These are phyloP conservation scores for Phenoliferia sp. DNA, from an alignment of 1,284 basidiomycete genomes.

Conservation along the genomic window DNA sequence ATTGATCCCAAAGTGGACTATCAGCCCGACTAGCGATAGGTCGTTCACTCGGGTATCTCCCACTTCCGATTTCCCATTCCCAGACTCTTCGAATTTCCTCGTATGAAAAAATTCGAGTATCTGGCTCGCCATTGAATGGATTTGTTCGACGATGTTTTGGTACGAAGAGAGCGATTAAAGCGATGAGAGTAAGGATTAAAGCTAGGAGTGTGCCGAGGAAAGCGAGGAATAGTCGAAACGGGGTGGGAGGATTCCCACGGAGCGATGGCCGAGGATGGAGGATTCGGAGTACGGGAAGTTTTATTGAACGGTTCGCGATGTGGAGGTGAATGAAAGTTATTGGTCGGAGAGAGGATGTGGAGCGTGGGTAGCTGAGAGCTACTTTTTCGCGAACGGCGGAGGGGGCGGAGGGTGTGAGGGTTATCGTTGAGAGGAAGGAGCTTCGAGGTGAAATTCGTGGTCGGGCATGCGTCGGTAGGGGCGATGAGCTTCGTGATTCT, in stretches of 20 bases:
- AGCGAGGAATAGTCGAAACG: not conserved
- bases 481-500: no score
- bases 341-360: not conserved
- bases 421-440: no score
- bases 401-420: not conserved
- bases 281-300: not conserved
- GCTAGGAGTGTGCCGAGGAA: not conserved
- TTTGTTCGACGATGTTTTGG: not conserved
- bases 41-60: conserved; percentile 80
- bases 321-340: not conserved
- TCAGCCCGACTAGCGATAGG: no score
- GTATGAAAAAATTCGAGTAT: conserved; percentile 65
- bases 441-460: no score
- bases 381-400: not conserved
- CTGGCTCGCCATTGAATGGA: not conserved
- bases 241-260: not conserved
- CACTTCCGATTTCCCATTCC: conserved; percentile 86
- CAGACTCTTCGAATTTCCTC: conserved; percentile 80
- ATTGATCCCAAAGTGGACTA: no score
- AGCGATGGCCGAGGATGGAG: not conserved
- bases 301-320: not conserved
- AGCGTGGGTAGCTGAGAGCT: not conserved
- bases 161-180: not conserved
- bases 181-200: not conserved
- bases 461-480: no score